Base-by-base conservation (phyloP, 1,139 yeast species). In the Sugiyamaella xylanicola region DNA sequence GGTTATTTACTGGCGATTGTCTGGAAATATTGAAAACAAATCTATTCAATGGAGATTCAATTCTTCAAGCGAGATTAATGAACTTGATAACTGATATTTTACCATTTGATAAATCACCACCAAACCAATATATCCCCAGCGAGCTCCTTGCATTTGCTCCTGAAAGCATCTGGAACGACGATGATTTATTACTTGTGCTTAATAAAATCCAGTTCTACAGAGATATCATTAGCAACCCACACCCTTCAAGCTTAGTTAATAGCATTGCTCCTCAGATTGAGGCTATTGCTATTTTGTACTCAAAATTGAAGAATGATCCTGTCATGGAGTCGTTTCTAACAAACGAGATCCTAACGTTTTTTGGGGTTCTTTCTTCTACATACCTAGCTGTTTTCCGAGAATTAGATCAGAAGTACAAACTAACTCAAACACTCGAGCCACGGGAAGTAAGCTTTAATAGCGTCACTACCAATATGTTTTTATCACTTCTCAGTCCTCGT, bases 141-240 rank as follows among this genome's bases (percentile, higher is more conserved):
- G 46, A 53, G 5, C 52, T 66, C 22, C 22, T 61, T 19, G 53
- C 55, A 22, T 60, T 56, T 42, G 49, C 51, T 11, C 51, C 56
- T 17, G 55, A 53, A 13, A 44, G 51, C 20, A 55, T 60, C 29
- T 53, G 52, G 15, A 41, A 43, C 19, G 58, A 59, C 19, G 52
- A 51, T 43, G 61, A 60, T 32, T 55, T 60, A 1, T 51, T 66
- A 42, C 56, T 59, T 2, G 57, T 59, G 4, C 39, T 62, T 13
- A 56, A 59, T 22, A 58, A 59, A 39, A 50, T 66, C 9, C 66
- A 61, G 52, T 64, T 64, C 48, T 65, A 65, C 58, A 59, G 63
- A 20, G 59, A 58, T 17, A 51, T 66, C 27, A 37, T 63, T n/a
- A 50, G 42, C 20, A 54, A 59, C 29, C 46, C 57, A 1, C 63